Evolutionary conservation across 306 rosid genomes (phyloP).

Genomic region (Prunus armeniaca): DNA sequence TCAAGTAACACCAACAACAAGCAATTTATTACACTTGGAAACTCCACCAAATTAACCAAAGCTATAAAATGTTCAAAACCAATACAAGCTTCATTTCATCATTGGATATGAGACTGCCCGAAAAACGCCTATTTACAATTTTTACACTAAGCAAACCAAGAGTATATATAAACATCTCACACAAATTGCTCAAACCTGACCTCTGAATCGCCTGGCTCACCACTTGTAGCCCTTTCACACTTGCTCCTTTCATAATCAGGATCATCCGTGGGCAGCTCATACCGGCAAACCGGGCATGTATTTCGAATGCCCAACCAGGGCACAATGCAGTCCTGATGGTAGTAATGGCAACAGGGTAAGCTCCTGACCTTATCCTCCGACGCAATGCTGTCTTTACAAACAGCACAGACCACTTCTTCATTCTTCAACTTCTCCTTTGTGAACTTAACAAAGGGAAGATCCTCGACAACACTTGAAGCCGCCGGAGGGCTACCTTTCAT

Average conservation of each 20-base stretch:
- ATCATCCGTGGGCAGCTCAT: conserved; percentile 84
- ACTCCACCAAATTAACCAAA: conserved; percentile 19
- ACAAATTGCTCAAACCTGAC: conserved; percentile 36
- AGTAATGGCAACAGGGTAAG: conserved; percentile 82
- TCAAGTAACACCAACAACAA: conserved; percentile 11
- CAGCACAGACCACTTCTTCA: conserved; percentile 59
- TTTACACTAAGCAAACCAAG: background rate
- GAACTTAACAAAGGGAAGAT: conserved; percentile 66
- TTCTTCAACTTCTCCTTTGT: conserved; percentile 51
- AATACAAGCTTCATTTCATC: background rate
- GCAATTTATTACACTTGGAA: conserved; percentile 20
- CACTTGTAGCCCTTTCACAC: conserved; percentile 37
- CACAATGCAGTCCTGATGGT: conserved; percentile 82
- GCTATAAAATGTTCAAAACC: conserved; percentile 24
- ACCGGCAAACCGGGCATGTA: conserved; percentile 89
- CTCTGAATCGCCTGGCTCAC: conserved; percentile 34
- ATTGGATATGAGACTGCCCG: conserved; percentile 16
- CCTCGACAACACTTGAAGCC: conserved; percentile 53
- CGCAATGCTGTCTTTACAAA: conserved; percentile 67
- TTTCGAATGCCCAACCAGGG: conserved; percentile 87
- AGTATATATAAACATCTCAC: conserved; percentile 25
- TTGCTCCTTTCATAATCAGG: conserved; percentile 73
- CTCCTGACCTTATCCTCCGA: conserved; percentile 70
- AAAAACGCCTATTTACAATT: conserved; percentile 39
- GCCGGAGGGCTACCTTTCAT: conserved; percentile 82